A percentile compares a stretch with the other conserved stretches of the same genome.
phyloP scores from a whole-genome alignment of 257 asterid species.

The Apocynum venetum region DNA sequence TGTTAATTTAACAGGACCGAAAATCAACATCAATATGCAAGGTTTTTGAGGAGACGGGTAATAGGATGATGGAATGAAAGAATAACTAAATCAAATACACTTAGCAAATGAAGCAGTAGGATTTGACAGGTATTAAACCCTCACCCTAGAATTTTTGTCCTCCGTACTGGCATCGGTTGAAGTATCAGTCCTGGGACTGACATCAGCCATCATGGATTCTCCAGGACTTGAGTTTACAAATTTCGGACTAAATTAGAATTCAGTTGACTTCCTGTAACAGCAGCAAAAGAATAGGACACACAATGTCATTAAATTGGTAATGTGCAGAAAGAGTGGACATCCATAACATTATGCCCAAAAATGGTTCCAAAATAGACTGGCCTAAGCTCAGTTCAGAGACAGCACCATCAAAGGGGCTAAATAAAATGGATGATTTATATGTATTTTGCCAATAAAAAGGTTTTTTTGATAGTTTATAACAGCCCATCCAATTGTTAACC shows the following conservation, averaged over 20 bases:
- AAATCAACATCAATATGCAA: background rate
- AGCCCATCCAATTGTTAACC: background rate
- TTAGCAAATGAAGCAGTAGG: background rate
- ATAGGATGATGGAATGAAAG: background rate
- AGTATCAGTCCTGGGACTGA: slow-evolving; percentile 83
- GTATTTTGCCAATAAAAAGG: background rate
- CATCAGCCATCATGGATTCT: slow-evolving; percentile 58
- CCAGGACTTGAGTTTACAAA: slow-evolving; percentile 23
- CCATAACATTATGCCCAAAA: background rate
- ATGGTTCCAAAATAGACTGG: background rate
- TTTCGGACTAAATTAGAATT: slow-evolving; percentile 23
- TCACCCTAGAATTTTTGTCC: slow-evolving; percentile 68
- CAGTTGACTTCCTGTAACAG: slow-evolving; percentile 22
- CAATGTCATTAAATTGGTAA: slow-evolving; percentile 10
- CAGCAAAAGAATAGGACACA: slow-evolving; percentile 6
- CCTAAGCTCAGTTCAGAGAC: background rate
- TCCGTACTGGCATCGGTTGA: slow-evolving; percentile 96
- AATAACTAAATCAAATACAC: background rate
- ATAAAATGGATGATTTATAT: background rate
- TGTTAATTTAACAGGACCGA: background rate
- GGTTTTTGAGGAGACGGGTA: background rate
- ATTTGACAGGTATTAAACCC: background rate
- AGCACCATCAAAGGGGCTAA: background rate
- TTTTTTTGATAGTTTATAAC: background rate
- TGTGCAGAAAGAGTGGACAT: slow-evolving; percentile 8